phyloP scores from a whole-genome alignment of 106 monocot genomes.

The Dendrobium officinale region DNA sequence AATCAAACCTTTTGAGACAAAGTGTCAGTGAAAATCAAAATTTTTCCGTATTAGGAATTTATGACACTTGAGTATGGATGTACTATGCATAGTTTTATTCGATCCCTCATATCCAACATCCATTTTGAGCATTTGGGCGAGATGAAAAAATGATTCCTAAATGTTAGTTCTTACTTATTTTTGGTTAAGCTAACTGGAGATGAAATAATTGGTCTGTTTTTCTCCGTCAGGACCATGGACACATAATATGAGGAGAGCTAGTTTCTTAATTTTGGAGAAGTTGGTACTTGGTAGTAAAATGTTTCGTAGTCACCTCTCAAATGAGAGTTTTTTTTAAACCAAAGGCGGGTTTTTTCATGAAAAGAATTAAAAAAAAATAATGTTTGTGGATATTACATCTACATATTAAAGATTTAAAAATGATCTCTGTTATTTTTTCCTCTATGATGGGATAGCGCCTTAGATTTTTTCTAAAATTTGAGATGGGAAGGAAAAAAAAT shows the following conservation, averaged over 20 bases:
- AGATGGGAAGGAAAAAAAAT: background rate
- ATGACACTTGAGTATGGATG: background rate
- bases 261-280: background rate
- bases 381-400: no score
- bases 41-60: background rate
- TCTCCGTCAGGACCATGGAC: background rate
- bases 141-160: background rate
- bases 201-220: background rate
- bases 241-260: background rate
- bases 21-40: background rate
- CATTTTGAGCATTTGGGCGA: background rate
- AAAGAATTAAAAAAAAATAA: no score
- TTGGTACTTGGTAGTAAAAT: background rate
- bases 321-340: background rate
- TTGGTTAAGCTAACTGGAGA: background rate
- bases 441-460: background rate
- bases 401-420: background rate
- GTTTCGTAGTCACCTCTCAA: background rate
- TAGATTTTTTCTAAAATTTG: background rate
- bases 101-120: background rate
- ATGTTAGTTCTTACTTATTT: background rate
- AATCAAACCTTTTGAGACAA: background rate
- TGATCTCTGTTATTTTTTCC: background rate
- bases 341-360: background rate
- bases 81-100: background rate